A percentile compares a stretch with the other conserved stretches of the same genome.
Conservation (phyloP, 2,329 filamentous ascomycete species). For the Sphaerulina musiva region DNA sequence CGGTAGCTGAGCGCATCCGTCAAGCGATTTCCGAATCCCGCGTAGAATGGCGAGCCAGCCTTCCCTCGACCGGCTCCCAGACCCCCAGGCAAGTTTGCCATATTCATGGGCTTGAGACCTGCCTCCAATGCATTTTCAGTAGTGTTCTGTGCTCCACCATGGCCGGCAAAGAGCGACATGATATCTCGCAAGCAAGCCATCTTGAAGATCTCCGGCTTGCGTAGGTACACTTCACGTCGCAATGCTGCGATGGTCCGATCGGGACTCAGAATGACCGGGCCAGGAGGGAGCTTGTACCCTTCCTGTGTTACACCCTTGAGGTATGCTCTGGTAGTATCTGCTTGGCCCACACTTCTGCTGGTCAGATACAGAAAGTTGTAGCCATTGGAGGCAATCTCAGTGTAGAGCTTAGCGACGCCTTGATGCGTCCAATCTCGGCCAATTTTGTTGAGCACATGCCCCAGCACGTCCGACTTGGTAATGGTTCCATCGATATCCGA, state of each 20-base stretch:
- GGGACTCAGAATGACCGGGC: conserved; percentile 89
- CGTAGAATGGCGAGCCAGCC: conserved; percentile 69
- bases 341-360: conserved; percentile 85
- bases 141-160: conserved; percentile 30
- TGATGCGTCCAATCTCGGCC: conserved; percentile 97
- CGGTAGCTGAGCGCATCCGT: conserved; percentile 96
- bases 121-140: conserved; percentile 25
- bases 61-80: conserved; percentile 24
- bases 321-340: conserved; percentile 84
- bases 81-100: conserved; percentile 9
- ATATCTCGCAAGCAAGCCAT: conserved; percentile 98
- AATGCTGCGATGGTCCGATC: conserved; percentile 92
- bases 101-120: conserved; percentile 22
- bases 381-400: conserved; percentile 87
- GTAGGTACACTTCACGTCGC: conserved; percentile 83
- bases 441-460: conserved; percentile 93
- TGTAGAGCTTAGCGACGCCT: conserved; percentile 94
- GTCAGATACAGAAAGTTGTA: conserved; percentile 99
- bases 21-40: conserved; percentile 91
- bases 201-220: conserved; percentile 98
- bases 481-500: conserved; percentile 99
- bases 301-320: conserved; percentile 85
- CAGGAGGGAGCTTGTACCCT: conserved; percentile 74
- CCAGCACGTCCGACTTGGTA: conserved; percentile 62
- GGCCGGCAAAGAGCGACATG: conserved; percentile 64